Evolutionary conservation across 345 rosid species (phyloP), one percentile per base, ranked within the genome.

Genomic region (Toxicodendron radicans): DNA sequence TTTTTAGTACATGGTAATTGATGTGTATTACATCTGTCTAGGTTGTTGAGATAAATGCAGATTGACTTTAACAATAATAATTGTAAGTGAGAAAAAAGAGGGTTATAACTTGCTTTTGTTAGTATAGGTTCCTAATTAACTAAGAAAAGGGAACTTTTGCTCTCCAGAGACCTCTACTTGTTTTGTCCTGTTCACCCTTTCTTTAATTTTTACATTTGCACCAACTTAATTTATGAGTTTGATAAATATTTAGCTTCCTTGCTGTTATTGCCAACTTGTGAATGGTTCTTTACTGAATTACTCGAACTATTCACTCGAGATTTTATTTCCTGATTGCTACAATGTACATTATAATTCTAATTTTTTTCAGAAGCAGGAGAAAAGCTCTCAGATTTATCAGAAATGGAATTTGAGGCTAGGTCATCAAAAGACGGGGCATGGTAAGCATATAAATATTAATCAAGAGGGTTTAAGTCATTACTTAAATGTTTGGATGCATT

Each of bases 351-450:
- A 33, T 38, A 52, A 0, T 18, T 68, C 3, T 17, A 13, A 4
- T 20, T 53, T 66, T 23, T 9, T 70, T 70, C 64, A 21, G 60
- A 71, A 24, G 76, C 76, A 77, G 91, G 84, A 77, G 78, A 77
- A 64, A 68, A 76, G 75, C 63, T 27, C 8, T 74, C 66, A 17
- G 84, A 83, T 78, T 24, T 73, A 54, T 80, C 88, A 59, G 70
- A 80, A 52, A 48, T 87, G 83, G 83, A 88, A 76, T 88, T 88
- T 58, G 95, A 90, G 83, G 92, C 95, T 60, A 84, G 75, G 63
- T 90, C 95, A 75, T 85, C 87, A 27, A 90, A 87, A 84, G 95
- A 90, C 68, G 88, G 85, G 58, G 95, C 95, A 70, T 90, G 95
- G 95, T 86, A 77, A 78, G 85, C 57, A 60, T 60, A 27, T 20